Percentiles rank a stretch among this genome's conserved stretches.
Conservation (phyloP, 306 rosid species). For the Arachis hypogaea region DNA sequence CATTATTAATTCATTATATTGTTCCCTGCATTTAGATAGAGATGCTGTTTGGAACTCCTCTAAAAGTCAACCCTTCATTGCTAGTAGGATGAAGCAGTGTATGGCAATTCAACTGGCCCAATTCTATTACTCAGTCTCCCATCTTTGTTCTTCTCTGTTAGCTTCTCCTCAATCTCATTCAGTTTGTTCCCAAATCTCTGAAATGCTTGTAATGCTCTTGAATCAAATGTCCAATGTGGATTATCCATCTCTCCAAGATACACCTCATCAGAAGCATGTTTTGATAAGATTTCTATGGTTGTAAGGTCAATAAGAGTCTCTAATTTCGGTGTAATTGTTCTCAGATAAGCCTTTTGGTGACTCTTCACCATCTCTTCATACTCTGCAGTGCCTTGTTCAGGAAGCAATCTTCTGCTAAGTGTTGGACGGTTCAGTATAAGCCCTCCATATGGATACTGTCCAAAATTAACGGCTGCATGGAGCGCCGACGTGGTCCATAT, state of each 20-base stretch:
- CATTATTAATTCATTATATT: neutral
- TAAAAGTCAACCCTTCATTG: constrained; percentile 39
- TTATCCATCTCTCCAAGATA: constrained; percentile 72
- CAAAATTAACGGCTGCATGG: constrained; percentile 83
- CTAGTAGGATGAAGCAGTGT: constrained; percentile 49
- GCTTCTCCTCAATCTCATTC: constrained; percentile 39
- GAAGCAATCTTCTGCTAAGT: constrained; percentile 54
- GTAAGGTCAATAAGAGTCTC: constrained; percentile 63
- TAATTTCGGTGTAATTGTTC: constrained; percentile 56
- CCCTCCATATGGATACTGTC: constrained; percentile 81
- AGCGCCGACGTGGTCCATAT: constrained; percentile 76
- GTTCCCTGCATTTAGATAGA: constrained; percentile 32
- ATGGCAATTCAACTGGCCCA: constrained; percentile 49
- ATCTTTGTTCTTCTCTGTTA: constrained; percentile 33
- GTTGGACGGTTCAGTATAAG: constrained; percentile 66
- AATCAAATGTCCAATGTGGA: constrained; percentile 70
- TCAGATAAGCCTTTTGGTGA: constrained; percentile 67
- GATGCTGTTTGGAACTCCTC: constrained; percentile 52
- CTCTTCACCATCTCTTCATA: constrained; percentile 56
- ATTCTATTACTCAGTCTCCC: constrained; percentile 7
- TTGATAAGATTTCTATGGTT: constrained; percentile 68
- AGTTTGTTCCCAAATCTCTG: constrained; percentile 58
- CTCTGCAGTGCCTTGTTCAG: constrained; percentile 54
- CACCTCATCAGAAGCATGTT: constrained; percentile 78
- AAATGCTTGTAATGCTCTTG: constrained; percentile 49